Percentiles rank a stretch among this genome's conserved stretches.
These are phyloP conservation scores for Lenwebbia sp. DNA, from an alignment of 345 rosid genomes.

Conservation along the genomic window DNA sequence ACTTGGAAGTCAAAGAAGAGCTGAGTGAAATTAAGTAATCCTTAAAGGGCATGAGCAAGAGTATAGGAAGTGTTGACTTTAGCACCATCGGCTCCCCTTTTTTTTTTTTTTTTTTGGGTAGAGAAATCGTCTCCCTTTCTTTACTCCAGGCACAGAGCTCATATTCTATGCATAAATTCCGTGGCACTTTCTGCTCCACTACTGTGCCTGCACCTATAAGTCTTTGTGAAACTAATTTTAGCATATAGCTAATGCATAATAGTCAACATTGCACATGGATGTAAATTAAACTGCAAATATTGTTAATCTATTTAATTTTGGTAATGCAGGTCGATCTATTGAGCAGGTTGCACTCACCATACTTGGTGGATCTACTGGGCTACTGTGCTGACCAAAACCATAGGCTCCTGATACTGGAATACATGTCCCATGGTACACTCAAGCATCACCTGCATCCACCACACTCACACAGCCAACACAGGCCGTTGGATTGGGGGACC, in stretches of 20 bases:
- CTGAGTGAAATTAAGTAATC: not conserved
- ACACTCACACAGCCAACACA: conserved; percentile 9
- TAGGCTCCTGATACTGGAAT: conserved; percentile 60
- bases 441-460: conserved; percentile 46
- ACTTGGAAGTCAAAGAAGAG: not conserved
- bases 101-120: too few relatives aligned
- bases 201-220: not conserved
- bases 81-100: not conserved
- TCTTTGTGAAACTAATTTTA: not conserved
- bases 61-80: not conserved
- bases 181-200: not conserved
- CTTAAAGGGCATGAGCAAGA: not conserved
- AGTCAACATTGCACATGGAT: conserved; percentile 17
- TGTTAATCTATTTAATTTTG: not conserved
- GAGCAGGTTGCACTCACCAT: conserved; percentile 70
- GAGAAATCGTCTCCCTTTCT: not conserved
- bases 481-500: conserved; percentile 57
- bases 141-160: not conserved
- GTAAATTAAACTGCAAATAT: not conserved
- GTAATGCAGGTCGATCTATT: conserved; percentile 72
- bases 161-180: not conserved
- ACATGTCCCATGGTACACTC: conserved; percentile 67
- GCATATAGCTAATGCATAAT: not conserved
- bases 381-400: conserved; percentile 91
- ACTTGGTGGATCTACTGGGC: conserved; percentile 76